phyloP scores from a whole-genome alignment of 2,329 filamentous ascomycete species.

The Tolypocladium paradoxum region DNA sequence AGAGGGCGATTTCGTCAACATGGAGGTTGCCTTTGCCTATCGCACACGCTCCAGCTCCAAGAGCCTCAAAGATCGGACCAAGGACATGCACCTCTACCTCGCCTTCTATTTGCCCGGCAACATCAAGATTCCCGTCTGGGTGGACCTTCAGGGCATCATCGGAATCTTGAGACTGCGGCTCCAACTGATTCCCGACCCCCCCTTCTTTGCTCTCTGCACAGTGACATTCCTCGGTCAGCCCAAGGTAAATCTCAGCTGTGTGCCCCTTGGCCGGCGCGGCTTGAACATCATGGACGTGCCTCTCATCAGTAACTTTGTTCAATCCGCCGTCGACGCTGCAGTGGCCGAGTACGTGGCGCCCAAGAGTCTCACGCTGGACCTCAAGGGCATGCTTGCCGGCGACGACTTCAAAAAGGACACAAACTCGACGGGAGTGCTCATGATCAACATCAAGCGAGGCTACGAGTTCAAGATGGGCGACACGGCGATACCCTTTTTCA shows the following conservation, averaged over 20 bases:
- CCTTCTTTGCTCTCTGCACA: constrained; percentile 66
- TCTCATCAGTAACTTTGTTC: constrained; percentile 64
- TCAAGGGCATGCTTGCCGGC: constrained; percentile 68
- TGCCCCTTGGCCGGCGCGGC: constrained; percentile 57
- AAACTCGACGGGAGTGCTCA: constrained; percentile 49
- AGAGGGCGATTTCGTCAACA: constrained; percentile 67
- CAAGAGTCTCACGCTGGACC: constrained; percentile 60
- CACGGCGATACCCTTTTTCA: constrained; percentile 46
- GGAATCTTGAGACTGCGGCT: constrained; percentile 58
- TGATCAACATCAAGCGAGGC: constrained; percentile 55
- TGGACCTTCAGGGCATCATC: constrained; percentile 62
- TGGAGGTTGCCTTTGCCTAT: constrained; percentile 68
- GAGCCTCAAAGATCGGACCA: constrained; percentile 58
- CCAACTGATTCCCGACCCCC: constrained; percentile 65
- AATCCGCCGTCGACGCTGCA: constrained; percentile 62
- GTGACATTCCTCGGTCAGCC: constrained; percentile 67
- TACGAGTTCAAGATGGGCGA: constrained; percentile 65
- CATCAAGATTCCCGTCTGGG: constrained; percentile 56
- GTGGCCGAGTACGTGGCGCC: constrained; percentile 67
- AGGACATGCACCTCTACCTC: constrained; percentile 53
- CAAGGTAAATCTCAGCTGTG: constrained; percentile 58
- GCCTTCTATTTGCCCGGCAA: constrained; percentile 56
- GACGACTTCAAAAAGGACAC: constrained; percentile 75
- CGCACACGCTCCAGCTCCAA: constrained; percentile 50
- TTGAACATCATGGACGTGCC: constrained; percentile 68